Conservation (phyloP, 164 flowering plant genomes). For the Tetrastigma voinierianum region DNA sequence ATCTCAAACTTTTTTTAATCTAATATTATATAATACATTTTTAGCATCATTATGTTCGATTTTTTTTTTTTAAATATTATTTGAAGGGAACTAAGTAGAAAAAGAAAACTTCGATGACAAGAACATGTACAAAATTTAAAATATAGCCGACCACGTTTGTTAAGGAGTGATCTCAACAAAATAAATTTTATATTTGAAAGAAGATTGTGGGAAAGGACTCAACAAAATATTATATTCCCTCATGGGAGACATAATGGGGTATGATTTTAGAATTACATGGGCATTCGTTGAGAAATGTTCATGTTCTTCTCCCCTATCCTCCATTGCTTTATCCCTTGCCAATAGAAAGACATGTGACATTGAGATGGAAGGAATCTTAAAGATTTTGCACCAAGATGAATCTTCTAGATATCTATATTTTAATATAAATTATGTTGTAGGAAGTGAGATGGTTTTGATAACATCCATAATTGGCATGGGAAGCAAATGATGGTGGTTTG, state of each 20-base stretch:
- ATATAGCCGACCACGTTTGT: background rate
- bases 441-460: background rate
- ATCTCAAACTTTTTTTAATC: too few relatives aligned
- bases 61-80: too few relatives aligned
- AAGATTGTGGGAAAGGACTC: background rate
- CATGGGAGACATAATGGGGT: constrained; percentile 16
- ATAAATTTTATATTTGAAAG: background rate
- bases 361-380: constrained; percentile 16
- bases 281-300: background rate
- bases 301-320: constrained; percentile 5
- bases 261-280: background rate
- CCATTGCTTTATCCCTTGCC: background rate
- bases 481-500: background rate
- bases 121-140: background rate
- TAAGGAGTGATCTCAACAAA: background rate
- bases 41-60: too few relatives aligned
- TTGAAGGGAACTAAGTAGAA: too few relatives aligned
- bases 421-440: background rate
- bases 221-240: constrained; percentile 5
- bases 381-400: constrained; percentile 21
- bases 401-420: constrained; percentile 14
- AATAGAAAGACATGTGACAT: constrained; percentile 14
- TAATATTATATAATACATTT: too few relatives aligned
- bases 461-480: background rate
- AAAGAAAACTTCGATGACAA: background rate